Conservation (phyloP, 2,329 filamentous ascomycete species). For the Calonectria fujianensis region DNA sequence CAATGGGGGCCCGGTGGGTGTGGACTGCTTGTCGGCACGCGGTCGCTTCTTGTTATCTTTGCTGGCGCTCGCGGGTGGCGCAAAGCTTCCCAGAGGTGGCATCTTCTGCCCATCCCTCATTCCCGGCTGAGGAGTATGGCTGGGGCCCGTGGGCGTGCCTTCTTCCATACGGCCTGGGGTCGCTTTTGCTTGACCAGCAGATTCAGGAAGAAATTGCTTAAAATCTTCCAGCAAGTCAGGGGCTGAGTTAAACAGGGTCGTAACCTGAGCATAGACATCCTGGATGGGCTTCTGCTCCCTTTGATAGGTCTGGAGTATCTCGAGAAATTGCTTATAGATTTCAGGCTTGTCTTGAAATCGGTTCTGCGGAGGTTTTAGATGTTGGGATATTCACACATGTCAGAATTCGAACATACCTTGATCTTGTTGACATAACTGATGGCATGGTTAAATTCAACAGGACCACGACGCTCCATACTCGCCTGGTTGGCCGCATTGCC, state of each 20-base stretch:
- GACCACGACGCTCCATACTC: constrained; percentile 88
- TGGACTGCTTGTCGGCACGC: constrained; percentile 74
- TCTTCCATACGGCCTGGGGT: constrained; percentile 76
- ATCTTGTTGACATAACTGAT: constrained; percentile 99
- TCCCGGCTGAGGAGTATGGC: constrained; percentile 74
- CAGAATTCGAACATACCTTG: constrained; percentile 78
- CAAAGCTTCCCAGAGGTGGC: constrained; percentile 96
- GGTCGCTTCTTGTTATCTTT: constrained; percentile 95
- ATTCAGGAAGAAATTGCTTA: constrained; percentile 98
- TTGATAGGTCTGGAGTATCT: constrained; percentile 98
- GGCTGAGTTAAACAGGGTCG: constrained; percentile 92
- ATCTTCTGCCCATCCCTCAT: constrained; percentile 82
- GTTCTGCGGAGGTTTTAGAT: constrained; percentile 76
- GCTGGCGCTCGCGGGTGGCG: constrained; percentile 84
- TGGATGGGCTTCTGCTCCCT: constrained; percentile 98
- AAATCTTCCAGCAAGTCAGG: constrained; percentile 98
- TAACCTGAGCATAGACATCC: constrained; percentile 98
- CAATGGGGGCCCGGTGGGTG: constrained; percentile 67
- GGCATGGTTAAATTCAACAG: constrained; percentile 98
- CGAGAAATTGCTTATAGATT: constrained; percentile 99
- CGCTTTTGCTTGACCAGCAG: constrained; percentile 74
- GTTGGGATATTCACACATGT: neutral
- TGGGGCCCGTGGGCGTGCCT: constrained; percentile 63
- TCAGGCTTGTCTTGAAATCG: constrained; percentile 97
- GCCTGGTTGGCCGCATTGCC: constrained; percentile 75